These are phyloP conservation scores for Phytophthora niederhauseri DNA, from an alignment of 352 stramenopile species.

Conservation along the genomic window DNA sequence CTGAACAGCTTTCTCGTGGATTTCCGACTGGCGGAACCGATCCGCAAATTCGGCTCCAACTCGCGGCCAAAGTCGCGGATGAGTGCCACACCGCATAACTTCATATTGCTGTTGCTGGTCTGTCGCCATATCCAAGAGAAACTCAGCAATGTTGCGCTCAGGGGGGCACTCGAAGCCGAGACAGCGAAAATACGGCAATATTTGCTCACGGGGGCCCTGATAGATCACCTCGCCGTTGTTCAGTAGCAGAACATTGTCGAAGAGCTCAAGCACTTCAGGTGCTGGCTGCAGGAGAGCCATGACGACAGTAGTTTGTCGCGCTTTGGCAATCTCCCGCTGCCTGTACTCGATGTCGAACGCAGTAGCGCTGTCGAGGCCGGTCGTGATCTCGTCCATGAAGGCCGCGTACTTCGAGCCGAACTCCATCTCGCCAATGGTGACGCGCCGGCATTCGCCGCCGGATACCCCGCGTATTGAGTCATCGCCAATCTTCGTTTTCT, in stretches of 20 bases:
- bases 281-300: constrained; percentile 44
- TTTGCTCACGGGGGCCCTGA: constrained; percentile 38
- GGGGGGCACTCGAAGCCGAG: constrained; percentile 44
- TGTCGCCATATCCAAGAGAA: not conserved
- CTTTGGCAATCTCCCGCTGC: constrained; percentile 34
- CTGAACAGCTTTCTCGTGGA: no score
- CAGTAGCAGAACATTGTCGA: constrained; percentile 52
- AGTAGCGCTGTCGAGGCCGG: constrained; percentile 35
- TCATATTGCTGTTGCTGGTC: not conserved
- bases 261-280: constrained; percentile 50
- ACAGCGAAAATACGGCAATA: constrained; percentile 38
- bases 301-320: constrained; percentile 43
- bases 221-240: constrained; percentile 51
- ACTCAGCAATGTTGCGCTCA: constrained; percentile 1
- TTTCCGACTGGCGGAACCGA: no score
- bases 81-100: no score
- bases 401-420: constrained; percentile 74
- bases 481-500: constrained; percentile 59
- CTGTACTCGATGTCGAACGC: constrained; percentile 80
- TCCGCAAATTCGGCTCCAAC: constrained; percentile 49
- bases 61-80: no score
- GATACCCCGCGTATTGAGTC: constrained; percentile 47
- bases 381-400: constrained; percentile 78
- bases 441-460: constrained; percentile 38
- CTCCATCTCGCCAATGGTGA: constrained; percentile 66